Conservation (phyloP, 192 early-diverging fungal species). For the Dissophora ornata region DNA sequence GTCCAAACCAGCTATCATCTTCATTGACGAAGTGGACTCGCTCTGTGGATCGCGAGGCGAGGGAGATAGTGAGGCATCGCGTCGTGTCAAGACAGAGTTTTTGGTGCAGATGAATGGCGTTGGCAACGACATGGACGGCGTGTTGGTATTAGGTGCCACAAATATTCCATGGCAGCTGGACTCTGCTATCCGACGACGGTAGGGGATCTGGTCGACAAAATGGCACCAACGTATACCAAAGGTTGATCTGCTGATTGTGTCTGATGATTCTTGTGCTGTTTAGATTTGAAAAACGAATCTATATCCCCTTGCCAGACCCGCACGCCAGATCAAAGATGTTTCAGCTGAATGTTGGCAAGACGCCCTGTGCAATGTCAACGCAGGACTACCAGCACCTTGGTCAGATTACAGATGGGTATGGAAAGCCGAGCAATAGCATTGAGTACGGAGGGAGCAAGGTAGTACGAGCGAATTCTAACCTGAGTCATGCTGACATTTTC, state of each 20-base stretch:
- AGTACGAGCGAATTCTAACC: no score
- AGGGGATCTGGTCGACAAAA: no score
- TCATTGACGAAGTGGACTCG: slow-evolving; percentile 99
- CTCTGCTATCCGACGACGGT: slow-evolving; percentile 90
- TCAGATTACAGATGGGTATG: slow-evolving; percentile 84
- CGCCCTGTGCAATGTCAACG: slow-evolving; percentile 78
- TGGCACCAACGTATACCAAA: no score
- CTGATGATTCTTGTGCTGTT: background rate
- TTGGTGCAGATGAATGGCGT: slow-evolving; percentile 99
- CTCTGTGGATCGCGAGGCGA: slow-evolving; percentile 95
- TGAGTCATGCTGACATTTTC: background rate
- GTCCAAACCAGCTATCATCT: slow-evolving; percentile 95
- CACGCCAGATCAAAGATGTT: slow-evolving; percentile 94
- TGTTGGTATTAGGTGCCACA: slow-evolving; percentile 95
- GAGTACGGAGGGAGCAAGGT: no score
- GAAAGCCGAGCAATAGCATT: background rate
- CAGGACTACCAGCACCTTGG: slow-evolving; percentile 83
- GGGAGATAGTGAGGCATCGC: slow-evolving; percentile 94
- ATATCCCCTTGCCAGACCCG: slow-evolving; percentile 94
- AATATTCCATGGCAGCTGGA: slow-evolving; percentile 99
- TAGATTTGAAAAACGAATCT: slow-evolving; percentile 98
- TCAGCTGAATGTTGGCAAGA: slow-evolving; percentile 91
- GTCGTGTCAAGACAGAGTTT: slow-evolving; percentile 98
- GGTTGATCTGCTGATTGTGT: no score
- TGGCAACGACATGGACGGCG: slow-evolving; percentile 92